Base-by-base conservation (phyloP, 164 flowering plant species). In the Tetracentron sinense region DNA sequence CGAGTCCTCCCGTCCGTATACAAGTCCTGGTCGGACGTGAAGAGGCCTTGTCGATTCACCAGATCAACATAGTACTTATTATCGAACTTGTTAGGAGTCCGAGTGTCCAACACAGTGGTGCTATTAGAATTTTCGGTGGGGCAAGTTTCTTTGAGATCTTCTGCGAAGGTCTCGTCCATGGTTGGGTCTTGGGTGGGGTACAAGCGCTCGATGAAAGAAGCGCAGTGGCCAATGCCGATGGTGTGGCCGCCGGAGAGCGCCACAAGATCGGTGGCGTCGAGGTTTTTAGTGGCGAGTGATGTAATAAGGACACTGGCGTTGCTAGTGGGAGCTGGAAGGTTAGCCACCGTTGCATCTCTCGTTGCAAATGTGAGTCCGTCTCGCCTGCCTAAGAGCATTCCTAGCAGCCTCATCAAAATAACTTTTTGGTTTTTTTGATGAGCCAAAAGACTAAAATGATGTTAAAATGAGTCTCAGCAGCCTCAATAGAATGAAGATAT, bases 231-330 rank as follows among this genome's bases (percentile, higher is more conserved):
- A 16, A 77, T 54, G 7, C 87, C 87, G 49, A 83, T 79, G 59
- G 87, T 83, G 79, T 83, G 87, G 72, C 79, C 83, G 22, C 87
- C 87, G 52, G 84, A 81, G 62, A 83, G 81, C 21, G 84, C 84
- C 6, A 83, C 87, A 6, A 65, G 63, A 48, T 81, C 89, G 19
- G 79, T 79, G 48, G 82, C 57, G 56, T 75, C 71, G 11, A 84
- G 30, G 27, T 64, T 62, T 42, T 80, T 78, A 55, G 44, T 60
- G 64, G 81, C 72, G 0, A 80, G 59, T 6, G 54, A 2, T 22
- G 31, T 15, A 10, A 80, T 61, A 38, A 84, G 35, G 16, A 6
- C 16, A 51, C 23, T 56, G n/a, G 79, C 50, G 49, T 65, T 71
- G 42, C 60, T 8, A 3, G 14, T 0, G 1, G 80, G 77, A 1